Conservation (phyloP, 768 basidiomycete species). For the Calocybe cyanea region DNA sequence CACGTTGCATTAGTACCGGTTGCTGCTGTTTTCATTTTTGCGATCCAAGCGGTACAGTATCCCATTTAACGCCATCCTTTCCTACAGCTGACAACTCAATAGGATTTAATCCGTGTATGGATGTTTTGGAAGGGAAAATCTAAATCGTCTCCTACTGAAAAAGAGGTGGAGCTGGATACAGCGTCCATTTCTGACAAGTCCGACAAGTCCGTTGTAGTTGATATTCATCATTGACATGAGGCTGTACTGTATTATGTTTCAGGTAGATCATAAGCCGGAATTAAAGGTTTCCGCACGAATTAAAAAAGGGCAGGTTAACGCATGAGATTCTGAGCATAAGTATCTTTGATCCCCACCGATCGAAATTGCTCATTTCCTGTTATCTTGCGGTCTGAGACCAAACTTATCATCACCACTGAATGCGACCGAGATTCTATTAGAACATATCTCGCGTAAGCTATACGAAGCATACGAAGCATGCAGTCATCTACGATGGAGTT, state of each 20-base stretch:
- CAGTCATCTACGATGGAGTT: too few species aligned
- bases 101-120: conserved; percentile 11
- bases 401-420: too few species aligned
- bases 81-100: background rate
- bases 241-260: background rate
- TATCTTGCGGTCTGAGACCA: too few species aligned
- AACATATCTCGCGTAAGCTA: too few species aligned
- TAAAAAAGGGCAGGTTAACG: too few species aligned
- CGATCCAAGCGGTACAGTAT: conserved; percentile 17
- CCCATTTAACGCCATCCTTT: background rate
- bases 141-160: background rate
- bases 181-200: background rate
- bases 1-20: conserved; percentile 16
- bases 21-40: conserved; percentile 21
- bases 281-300: too few species aligned
- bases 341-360: too few species aligned
- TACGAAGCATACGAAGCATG: too few species aligned
- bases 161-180: background rate
- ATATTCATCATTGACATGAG: conserved; percentile 3
- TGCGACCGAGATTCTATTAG: too few species aligned
- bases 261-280: background rate
- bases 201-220: background rate
- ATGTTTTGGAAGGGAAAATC: conserved; percentile 12
- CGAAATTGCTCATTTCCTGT: too few species aligned
- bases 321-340: too few species aligned